phyloP scores from a whole-genome alignment of 73 alveolate species.

The Paramecium biaurelia region DNA sequence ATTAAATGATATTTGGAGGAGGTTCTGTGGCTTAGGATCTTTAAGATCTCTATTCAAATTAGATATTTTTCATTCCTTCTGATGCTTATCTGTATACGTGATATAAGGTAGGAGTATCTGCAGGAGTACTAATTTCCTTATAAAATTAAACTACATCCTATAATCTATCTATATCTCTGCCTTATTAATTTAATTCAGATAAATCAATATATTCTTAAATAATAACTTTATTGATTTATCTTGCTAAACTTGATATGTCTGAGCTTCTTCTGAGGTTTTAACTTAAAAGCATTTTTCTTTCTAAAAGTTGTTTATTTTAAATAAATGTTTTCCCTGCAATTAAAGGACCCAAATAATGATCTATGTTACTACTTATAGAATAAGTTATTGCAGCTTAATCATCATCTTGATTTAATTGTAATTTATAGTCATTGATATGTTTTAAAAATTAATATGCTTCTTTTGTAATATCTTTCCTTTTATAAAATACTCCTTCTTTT shows the following conservation, averaged over 20 bases:
- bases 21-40: neutral
- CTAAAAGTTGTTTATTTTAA: neutral
- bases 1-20: neutral
- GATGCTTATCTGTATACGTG: neutral
- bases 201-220: neutral
- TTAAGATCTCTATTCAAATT: neutral
- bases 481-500: neutral
- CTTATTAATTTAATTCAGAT: neutral
- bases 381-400: neutral
- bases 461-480: neutral
- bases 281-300: neutral
- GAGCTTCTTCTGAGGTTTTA: neutral
- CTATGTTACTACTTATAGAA: neutral
- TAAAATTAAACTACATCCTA: neutral
- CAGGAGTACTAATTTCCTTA: neutral
- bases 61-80: neutral
- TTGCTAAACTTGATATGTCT: neutral
- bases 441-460: slow-evolving; percentile 14
- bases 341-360: neutral
- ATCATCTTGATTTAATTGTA: neutral
- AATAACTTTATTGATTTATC: neutral
- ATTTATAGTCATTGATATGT: neutral
- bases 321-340: neutral
- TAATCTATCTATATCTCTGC: neutral
- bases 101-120: neutral